These are phyloP conservation scores for Sclerotiophoma versabilis DNA, from an alignment of 2,329 filamentous ascomycete genomes.

Conservation along the genomic window DNA sequence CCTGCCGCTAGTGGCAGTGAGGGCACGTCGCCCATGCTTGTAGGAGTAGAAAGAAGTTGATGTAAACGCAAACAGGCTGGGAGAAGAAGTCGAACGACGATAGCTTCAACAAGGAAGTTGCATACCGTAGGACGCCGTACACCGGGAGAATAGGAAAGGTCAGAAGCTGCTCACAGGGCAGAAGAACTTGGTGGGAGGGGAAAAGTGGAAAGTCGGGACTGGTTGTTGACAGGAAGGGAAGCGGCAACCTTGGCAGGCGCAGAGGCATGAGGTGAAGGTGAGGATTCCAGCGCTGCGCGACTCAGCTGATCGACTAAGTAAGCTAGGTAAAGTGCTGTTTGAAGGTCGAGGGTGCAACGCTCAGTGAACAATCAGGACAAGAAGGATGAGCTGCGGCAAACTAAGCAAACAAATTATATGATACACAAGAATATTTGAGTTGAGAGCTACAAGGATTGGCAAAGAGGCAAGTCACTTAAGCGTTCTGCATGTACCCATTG, in stretches of 20 bases:
- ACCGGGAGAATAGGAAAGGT: neutral
- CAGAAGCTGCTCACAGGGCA: neutral
- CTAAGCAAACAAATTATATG: neutral
- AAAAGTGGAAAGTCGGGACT: neutral
- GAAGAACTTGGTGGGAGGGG: neutral
- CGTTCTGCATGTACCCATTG: slow-evolving; percentile 27
- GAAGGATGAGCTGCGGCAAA: neutral
- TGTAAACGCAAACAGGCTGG: neutral
- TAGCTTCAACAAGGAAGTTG: slow-evolving; percentile 4
- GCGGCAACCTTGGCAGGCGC: slow-evolving; percentile 4
- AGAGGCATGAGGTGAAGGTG: slow-evolving; percentile 20
- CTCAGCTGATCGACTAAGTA: neutral
- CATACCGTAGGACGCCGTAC: slow-evolving; percentile 12
- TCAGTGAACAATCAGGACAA: neutral
- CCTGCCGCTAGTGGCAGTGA: slow-evolving; percentile 2
- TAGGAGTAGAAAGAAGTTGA: neutral
- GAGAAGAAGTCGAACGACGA: slow-evolving; percentile 1
- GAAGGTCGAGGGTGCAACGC: neutral
- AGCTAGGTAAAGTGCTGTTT: neutral
- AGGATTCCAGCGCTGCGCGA: neutral
- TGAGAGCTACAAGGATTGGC: neutral
- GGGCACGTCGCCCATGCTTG: slow-evolving; percentile 8
- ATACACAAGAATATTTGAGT: neutral
- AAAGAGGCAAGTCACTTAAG: neutral
- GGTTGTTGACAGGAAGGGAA: neutral